These are phyloP conservation scores for Ampelocalamus luodianensis DNA, from an alignment of 176 grass and related monocot species.

Conservation along the genomic window DNA sequence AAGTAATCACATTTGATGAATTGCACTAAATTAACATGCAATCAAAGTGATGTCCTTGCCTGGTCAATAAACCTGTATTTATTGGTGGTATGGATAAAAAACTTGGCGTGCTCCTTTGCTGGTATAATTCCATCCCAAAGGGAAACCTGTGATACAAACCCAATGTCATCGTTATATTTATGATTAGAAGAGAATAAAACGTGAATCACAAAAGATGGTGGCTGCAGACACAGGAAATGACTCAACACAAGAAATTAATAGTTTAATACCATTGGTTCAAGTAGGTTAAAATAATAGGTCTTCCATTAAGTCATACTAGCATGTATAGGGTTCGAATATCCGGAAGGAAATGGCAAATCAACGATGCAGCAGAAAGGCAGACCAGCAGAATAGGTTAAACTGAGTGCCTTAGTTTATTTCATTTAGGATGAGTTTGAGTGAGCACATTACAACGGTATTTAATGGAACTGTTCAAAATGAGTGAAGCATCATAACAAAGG, in stretches of 20 bases:
- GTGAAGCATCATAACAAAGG: background rate
- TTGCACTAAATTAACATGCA: constrained; percentile 22
- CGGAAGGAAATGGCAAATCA: background rate
- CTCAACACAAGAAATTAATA: background rate
- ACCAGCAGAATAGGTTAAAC: background rate
- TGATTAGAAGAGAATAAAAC: background rate
- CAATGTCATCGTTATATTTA: background rate
- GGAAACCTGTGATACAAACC: constrained; percentile 67
- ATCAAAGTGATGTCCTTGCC: constrained; percentile 51
- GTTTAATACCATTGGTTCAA: background rate
- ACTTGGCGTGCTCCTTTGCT: constrained; percentile 81
- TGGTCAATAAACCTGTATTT: constrained; percentile 98
- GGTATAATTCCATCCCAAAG: constrained; percentile 99
- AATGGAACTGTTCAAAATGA: background rate
- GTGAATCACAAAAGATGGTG: background rate
- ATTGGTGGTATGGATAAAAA: constrained; percentile 96
- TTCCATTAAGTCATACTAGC: constrained; percentile 1
- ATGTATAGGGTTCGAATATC: background rate
- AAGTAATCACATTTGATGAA: background rate
- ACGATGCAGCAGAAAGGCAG: background rate
- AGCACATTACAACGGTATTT: background rate
- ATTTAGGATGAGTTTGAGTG: background rate
- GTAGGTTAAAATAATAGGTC: background rate
- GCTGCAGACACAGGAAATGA: background rate
- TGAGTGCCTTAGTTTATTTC: background rate